These are phyloP conservation scores for Rhizophagus prolifer DNA, from an alignment of 192 early-diverging fungal genomes.

Conservation along the genomic window DNA sequence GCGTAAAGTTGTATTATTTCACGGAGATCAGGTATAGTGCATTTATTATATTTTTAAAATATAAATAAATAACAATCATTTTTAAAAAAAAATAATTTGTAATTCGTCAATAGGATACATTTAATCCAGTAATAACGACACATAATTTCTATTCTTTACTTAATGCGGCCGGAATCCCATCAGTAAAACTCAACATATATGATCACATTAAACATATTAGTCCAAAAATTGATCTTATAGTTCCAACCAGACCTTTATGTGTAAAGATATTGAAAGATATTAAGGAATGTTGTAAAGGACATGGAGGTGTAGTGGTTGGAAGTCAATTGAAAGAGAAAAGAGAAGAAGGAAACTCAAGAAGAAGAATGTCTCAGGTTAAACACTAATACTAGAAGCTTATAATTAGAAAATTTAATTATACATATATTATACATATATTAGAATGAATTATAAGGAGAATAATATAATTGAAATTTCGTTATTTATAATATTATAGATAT, in stretches of 20 bases:
- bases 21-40: slow-evolving; percentile 13
- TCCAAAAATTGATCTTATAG: slow-evolving; percentile 27
- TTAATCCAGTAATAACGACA: slow-evolving; percentile 18
- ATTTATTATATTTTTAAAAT: not conserved
- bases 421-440: not conserved
- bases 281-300: slow-evolving; percentile 15
- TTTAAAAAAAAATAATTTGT: not conserved
- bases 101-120: slow-evolving; percentile 9
- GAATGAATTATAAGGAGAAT: not conserved
- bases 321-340: slow-evolving; percentile 15
- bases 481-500: not conserved
- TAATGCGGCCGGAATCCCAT: not conserved
- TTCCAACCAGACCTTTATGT: slow-evolving; percentile 27
- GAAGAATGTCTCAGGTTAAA: slow-evolving; percentile 33
- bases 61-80: no score
- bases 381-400: not conserved
- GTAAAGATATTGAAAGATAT: slow-evolving; percentile 19
- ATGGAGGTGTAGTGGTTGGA: not conserved
- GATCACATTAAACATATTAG: slow-evolving; percentile 16
- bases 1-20: slow-evolving; percentile 17
- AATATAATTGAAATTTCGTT: not conserved
- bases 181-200: slow-evolving; percentile 27
- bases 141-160: slow-evolving; percentile 16
- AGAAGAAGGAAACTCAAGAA: slow-evolving; percentile 10
- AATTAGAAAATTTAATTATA: not conserved